Evolutionary conservation across 1,284 basidiomycete genomes (phyloP).

Genomic region (Cystobasidiaceae sp.): DNA sequence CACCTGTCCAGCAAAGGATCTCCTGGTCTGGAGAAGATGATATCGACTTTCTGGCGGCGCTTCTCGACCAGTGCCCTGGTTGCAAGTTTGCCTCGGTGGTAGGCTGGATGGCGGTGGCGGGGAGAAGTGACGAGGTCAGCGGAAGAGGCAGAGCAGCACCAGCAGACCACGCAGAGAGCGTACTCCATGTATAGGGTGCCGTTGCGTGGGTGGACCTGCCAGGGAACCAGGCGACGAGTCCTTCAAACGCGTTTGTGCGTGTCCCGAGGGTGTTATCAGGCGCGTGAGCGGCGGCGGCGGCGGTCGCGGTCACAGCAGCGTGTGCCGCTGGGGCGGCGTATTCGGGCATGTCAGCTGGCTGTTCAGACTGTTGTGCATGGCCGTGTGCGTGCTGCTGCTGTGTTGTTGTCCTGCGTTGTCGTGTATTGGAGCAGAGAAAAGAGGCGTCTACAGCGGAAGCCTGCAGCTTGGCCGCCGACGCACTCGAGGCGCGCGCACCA

Average conservation of each 20-base stretch:
- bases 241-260: constrained; percentile 17
- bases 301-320: neutral
- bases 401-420: neutral
- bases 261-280: neutral
- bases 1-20: constrained; percentile 17
- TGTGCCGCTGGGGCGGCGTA: neutral
- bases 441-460: neutral
- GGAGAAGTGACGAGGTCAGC: neutral
- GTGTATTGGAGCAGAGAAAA: neutral
- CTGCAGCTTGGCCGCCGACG: neutral
- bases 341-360: neutral
- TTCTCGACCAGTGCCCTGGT: neutral
- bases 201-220: neutral
- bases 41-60: constrained; percentile 4
- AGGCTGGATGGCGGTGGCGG: neutral
- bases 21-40: constrained; percentile 7
- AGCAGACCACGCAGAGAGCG: neutral
- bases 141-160: neutral
- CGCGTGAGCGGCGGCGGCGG: neutral
- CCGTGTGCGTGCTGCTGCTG: neutral
- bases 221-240: constrained; percentile 20
- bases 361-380: neutral
- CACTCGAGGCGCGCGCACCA: neutral
- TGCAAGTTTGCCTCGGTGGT: constrained; percentile 10
- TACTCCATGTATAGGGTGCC: constrained; percentile 16